Percentiles rank a stretch among this genome's conserved stretches.
phyloP scores from a whole-genome alignment of 345 rosid genomes.

The Microcos paniculata region DNA sequence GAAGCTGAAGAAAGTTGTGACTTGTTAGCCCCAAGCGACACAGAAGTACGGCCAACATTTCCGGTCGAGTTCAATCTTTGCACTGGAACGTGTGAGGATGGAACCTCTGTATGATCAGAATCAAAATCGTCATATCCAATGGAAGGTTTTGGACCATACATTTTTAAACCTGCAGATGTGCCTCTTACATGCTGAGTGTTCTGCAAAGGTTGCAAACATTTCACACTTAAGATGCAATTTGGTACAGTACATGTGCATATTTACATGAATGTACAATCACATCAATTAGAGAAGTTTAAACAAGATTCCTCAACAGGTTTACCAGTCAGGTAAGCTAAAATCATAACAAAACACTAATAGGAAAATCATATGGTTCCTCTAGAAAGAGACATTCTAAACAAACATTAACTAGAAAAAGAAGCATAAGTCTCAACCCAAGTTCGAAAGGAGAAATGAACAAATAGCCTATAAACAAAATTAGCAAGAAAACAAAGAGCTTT shows the following conservation, averaged over 20 bases:
- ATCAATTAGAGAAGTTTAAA: neutral
- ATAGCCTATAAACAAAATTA: neutral
- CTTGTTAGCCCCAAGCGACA: conserved; percentile 49
- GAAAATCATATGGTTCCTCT: neutral
- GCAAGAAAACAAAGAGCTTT: neutral
- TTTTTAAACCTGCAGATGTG: conserved; percentile 41
- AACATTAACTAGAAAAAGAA: conserved; percentile 1
- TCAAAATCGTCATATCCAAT: conserved; percentile 49
- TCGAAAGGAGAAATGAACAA: neutral
- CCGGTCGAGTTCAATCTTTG: conserved; percentile 50
- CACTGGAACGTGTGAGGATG: conserved; percentile 47
- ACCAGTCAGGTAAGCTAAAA: conserved; percentile 9
- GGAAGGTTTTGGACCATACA: conserved; percentile 41
- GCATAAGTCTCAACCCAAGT: neutral
- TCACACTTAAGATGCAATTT: conserved; percentile 19
- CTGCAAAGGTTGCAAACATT: conserved; percentile 28
- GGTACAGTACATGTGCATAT: neutral
- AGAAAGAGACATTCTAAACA: neutral
- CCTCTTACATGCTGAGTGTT: conserved; percentile 48
- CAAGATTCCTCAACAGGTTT: conserved; percentile 3
- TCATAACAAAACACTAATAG: neutral
- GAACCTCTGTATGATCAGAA: conserved; percentile 48
- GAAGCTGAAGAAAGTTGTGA: conserved; percentile 39
- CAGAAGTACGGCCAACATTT: conserved; percentile 43
- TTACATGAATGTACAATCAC: conserved; percentile 10